Conservation (phyloP, 129 eudicot genomes). For the Saposhnikovia divaricata region DNA sequence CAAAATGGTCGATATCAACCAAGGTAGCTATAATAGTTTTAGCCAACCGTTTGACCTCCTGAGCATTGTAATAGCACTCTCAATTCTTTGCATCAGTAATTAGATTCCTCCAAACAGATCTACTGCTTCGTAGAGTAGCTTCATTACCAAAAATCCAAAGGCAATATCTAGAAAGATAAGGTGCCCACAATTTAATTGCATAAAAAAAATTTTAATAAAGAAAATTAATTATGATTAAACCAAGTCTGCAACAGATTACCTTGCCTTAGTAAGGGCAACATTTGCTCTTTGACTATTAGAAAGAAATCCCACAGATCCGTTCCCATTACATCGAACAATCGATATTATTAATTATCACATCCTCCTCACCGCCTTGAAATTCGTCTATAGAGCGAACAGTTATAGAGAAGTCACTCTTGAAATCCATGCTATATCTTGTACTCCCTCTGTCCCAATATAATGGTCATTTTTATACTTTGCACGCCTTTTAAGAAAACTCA, state of each 20-base stretch:
- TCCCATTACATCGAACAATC: constrained; percentile 42
- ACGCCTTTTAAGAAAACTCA: no score
- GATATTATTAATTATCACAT: constrained; percentile 62
- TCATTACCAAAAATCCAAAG: constrained; percentile 65
- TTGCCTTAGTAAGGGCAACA: constrained; percentile 72
- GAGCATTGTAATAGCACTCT: constrained; percentile 41
- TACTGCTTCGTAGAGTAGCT: constrained; percentile 42
- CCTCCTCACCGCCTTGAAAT: constrained; percentile 75
- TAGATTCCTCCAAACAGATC: constrained; percentile 50
- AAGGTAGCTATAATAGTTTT: constrained; percentile 28
- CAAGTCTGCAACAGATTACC: constrained; percentile 20
- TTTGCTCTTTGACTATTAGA: constrained; percentile 42
- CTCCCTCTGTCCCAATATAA: not conserved
- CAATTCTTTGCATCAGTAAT: constrained; percentile 51
- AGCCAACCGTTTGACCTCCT: constrained; percentile 38
- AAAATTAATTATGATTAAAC: not conserved
- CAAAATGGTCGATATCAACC: constrained; percentile 24
- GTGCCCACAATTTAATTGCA: not conserved
- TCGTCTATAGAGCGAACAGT: constrained; percentile 62
- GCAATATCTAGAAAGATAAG: constrained; percentile 28
- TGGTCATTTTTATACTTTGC: no score
- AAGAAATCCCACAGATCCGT: constrained; percentile 56
- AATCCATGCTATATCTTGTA: constrained; percentile 21
- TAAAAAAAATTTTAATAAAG: not conserved
- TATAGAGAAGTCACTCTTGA: constrained; percentile 26